phyloP scores from a whole-genome alignment of 306 rosid genomes.

The Hippophae tibetana region DNA sequence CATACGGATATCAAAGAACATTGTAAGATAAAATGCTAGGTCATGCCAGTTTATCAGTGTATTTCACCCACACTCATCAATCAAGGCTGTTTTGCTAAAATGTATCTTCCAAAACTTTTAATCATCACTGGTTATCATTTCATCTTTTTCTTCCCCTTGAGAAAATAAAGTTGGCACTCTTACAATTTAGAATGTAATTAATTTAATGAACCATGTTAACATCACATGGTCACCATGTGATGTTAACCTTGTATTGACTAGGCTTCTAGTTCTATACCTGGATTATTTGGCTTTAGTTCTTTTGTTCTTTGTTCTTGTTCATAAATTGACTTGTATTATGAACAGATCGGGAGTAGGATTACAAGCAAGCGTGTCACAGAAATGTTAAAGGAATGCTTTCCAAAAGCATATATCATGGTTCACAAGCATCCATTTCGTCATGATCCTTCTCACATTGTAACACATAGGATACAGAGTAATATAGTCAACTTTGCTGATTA shows the following conservation, averaged over 20 bases:
- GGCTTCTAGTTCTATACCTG: neutral
- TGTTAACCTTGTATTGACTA: neutral
- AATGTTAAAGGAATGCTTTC: slow-evolving; percentile 65
- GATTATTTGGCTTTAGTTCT: slow-evolving; percentile 1
- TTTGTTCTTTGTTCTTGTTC: neutral
- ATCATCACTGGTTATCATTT: too few relatives aligned
- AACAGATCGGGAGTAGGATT: slow-evolving; percentile 86
- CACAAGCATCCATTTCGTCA: slow-evolving; percentile 81
- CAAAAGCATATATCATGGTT: slow-evolving; percentile 74
- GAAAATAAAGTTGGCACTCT: neutral
- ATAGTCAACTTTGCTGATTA: slow-evolving; percentile 50
- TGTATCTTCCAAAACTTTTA: too few relatives aligned
- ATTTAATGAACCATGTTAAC: neutral
- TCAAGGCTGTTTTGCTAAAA: too few relatives aligned
- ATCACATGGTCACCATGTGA: neutral
- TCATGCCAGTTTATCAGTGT: too few relatives aligned
- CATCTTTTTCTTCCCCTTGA: neutral
- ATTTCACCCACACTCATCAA: too few relatives aligned
- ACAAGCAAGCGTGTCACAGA: slow-evolving; percentile 81
- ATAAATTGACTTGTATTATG: slow-evolving; percentile 13
- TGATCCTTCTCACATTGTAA: slow-evolving; percentile 84
- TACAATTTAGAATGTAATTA: neutral
- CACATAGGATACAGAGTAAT: slow-evolving; percentile 68
- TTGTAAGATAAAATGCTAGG: too few relatives aligned
- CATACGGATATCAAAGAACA: too few relatives aligned